A percentile compares a stretch with the other conserved stretches of the same genome.
Evolutionary conservation across 2,329 filamentous ascomycete genomes (phyloP).

Genomic region (Diaporthe caulivora): DNA sequence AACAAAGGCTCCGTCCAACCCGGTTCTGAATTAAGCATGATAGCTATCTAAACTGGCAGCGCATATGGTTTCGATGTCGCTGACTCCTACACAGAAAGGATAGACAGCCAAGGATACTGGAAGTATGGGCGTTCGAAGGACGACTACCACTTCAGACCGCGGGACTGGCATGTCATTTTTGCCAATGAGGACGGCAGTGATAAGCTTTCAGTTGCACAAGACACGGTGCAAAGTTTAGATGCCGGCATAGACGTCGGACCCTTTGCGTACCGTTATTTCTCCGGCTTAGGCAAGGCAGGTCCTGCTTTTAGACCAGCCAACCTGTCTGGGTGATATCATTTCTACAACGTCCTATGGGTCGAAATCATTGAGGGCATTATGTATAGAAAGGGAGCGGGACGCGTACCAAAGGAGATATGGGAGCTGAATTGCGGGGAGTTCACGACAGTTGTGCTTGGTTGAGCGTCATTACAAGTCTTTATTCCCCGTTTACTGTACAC

Average conservation of each 20-base stretch:
- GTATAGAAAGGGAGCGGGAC: neutral
- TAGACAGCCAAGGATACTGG: neutral
- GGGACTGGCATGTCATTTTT: no score
- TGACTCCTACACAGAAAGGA: neutral
- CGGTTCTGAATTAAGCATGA: neutral
- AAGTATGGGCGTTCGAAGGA: neutral
- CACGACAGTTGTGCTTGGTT: neutral
- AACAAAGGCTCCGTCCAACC: neutral
- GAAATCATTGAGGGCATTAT: neutral
- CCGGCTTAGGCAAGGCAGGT: neutral
- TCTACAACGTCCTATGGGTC: neutral
- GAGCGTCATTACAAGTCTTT: neutral
- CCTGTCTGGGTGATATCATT: neutral
- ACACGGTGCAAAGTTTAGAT: neutral
- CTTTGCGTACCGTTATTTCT: neutral
- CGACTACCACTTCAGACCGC: neutral
- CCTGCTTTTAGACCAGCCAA: no score
- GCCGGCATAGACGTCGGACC: neutral
- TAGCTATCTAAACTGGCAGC: conserved; percentile 9
- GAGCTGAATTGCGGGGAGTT: neutral
- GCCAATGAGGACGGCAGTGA: neutral
- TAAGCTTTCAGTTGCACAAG: neutral
- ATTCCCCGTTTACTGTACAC: neutral
- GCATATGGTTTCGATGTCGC: neutral
- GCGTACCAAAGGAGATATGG: neutral